Evolutionary conservation across 495 filamentous ascomycete species (phyloP).

Genomic region (Recurvomyces mirabilis): DNA sequence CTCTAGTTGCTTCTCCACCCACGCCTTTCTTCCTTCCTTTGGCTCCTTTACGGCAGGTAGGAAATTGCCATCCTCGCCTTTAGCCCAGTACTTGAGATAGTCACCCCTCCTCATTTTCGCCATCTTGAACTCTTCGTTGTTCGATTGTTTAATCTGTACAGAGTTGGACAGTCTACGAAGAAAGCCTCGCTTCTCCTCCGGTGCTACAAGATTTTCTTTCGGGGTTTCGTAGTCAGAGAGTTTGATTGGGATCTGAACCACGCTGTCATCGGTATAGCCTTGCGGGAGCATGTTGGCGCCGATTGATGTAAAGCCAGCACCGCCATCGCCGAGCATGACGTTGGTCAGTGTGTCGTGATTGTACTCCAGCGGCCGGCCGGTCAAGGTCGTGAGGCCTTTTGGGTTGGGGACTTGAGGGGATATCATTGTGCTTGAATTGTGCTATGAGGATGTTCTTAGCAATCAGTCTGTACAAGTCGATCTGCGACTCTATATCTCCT

Average conservation of each 20-base stretch:
- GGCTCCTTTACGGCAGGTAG: background rate
- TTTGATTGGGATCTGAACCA: conserved; percentile 4
- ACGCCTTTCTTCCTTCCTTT: background rate
- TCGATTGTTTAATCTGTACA: background rate
- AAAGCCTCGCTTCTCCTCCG: background rate
- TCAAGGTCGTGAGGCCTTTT: too few relatives aligned
- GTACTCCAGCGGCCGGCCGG: background rate
- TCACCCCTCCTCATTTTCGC: conserved; percentile 3
- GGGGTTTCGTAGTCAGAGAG: background rate
- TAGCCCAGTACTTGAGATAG: conserved; percentile 10
- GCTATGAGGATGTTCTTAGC: too few relatives aligned
- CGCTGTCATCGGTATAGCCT: conserved; percentile 3
- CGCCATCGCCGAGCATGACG: background rate
- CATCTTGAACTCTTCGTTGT: conserved; percentile 5
- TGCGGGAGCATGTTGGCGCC: conserved; percentile 1
- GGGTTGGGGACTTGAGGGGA: too few relatives aligned
- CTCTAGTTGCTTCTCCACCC: background rate
- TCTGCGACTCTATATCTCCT: too few relatives aligned
- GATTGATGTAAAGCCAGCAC: background rate
- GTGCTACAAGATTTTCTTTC: background rate
- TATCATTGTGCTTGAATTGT: too few relatives aligned
- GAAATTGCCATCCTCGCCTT: conserved; percentile 1
- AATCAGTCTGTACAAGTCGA: too few relatives aligned
- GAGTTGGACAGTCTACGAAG: background rate
- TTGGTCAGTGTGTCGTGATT: conserved; percentile 1